These are phyloP conservation scores for Wallacemonas sp. DNA, from an alignment of 208 protist species.

Conservation along the genomic window DNA sequence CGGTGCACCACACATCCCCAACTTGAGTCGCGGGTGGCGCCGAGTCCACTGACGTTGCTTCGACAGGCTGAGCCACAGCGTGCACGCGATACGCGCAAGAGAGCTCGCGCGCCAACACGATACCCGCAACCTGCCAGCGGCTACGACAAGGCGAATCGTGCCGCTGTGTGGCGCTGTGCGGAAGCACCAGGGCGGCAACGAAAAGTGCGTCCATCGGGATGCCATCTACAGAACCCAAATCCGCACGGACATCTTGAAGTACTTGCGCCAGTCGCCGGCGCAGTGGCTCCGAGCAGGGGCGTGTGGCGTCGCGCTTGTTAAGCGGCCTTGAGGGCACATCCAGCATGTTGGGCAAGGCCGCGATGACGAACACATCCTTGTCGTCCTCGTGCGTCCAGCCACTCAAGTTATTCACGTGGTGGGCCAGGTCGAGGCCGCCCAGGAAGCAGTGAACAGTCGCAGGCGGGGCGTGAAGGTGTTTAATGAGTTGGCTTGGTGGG, in stretches of 20 bases:
- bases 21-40: background rate
- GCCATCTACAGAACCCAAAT: conserved; percentile 26
- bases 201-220: conserved; percentile 15
- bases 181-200: conserved; percentile 13
- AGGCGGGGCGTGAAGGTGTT: no score
- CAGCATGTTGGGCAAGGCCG: background rate
- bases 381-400: background rate
- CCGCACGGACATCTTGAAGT: conserved; percentile 1
- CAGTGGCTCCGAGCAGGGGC: background rate
- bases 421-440: background rate
- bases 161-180: no score
- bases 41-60: background rate
- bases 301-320: background rate
- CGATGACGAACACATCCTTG: background rate
- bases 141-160: no score
- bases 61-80: background rate
- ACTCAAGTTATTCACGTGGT: background rate
- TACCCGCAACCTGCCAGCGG: conserved; percentile 8
- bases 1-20: conserved; percentile 31
- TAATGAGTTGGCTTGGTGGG: no score
- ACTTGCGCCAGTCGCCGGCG: background rate
- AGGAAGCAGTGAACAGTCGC: background rate
- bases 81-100: conserved; percentile 15
- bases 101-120: conserved; percentile 23
- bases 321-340: background rate